Evolutionary conservation across 805 yeast genomes (phyloP).

Genomic region (Ogataea trehalophila): DNA sequence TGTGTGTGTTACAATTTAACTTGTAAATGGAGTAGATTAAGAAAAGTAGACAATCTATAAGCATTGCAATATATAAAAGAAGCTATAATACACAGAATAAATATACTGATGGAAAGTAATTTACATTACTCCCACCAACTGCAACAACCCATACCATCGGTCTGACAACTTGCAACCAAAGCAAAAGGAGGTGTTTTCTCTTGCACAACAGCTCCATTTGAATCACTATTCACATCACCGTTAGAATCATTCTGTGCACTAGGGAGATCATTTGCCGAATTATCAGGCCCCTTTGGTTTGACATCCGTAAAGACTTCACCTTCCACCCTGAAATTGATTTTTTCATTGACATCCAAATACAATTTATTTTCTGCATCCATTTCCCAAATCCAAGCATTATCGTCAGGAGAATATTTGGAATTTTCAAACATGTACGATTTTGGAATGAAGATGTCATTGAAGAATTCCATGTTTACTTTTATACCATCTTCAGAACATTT

Average conservation of each 20-base stretch:
- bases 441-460: slow-evolving; percentile 90
- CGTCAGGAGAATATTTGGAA: slow-evolving; percentile 42
- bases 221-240: slow-evolving; percentile 17
- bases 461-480: slow-evolving; percentile 78
- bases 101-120: background rate
- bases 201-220: slow-evolving; percentile 21
- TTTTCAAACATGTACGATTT: slow-evolving; percentile 71
- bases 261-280: slow-evolving; percentile 30
- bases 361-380: slow-evolving; percentile 69
- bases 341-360: slow-evolving; percentile 86
- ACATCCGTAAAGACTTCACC: slow-evolving; percentile 80
- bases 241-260: slow-evolving; percentile 19
- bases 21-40: background rate
- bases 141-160: slow-evolving; percentile 94
- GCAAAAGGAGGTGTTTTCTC: slow-evolving; percentile 73
- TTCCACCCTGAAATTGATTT: slow-evolving; percentile 86
- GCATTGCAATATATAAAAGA: background rate
- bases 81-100: background rate
- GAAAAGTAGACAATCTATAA: background rate
- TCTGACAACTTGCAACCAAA: slow-evolving; percentile 83
- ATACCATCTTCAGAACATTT: slow-evolving; percentile 86
- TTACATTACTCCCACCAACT: slow-evolving; percentile 83
- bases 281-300: slow-evolving; percentile 69
- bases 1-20: background rate
- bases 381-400: slow-evolving; percentile 94